A percentile compares a stretch with the other conserved stretches of the same genome.
These are phyloP conservation scores for Globisporangium irregulare DNA, from an alignment of 352 stramenopile genomes.

Conservation along the genomic window DNA sequence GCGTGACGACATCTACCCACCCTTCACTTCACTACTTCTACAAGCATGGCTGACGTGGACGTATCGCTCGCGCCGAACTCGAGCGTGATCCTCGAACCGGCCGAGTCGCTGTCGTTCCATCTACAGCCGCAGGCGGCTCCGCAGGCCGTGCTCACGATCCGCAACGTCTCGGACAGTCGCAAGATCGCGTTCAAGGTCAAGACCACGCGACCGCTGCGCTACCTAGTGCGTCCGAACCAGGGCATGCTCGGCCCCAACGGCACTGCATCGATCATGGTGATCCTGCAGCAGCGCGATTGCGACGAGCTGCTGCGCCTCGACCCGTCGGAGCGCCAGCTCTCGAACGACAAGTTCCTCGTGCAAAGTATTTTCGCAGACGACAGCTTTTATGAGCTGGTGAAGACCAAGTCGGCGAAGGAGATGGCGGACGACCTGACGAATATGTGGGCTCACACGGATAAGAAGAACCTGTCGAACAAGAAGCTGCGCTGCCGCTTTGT, in stretches of 20 bases:
- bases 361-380: constrained; percentile 86
- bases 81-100: constrained; percentile 78
- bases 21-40: not conserved
- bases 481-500: constrained; percentile 86
- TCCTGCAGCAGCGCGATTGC: constrained; percentile 87
- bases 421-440: constrained; percentile 86
- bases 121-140: constrained; percentile 58
- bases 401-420: constrained; percentile 85
- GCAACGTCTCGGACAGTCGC: constrained; percentile 73
- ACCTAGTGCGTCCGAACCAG: constrained; percentile 88
- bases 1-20: not conserved
- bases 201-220: constrained; percentile 84
- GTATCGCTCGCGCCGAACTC: constrained; percentile 65
- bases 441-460: constrained; percentile 83
- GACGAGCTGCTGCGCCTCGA: constrained; percentile 82
- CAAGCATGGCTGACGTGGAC: constrained; percentile 51
- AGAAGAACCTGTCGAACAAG: constrained; percentile 82
- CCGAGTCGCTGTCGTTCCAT: constrained; percentile 77
- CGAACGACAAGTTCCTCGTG: constrained; percentile 90
- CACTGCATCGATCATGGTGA: constrained; percentile 80
- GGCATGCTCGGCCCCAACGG: constrained; percentile 78
- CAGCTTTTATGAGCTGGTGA: constrained; percentile 82
- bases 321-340: constrained; percentile 69
- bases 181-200: constrained; percentile 91
- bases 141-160: constrained; percentile 80